Percentiles rank a stretch among this genome's conserved stretches.
Evolutionary conservation across 176 grass and related monocot species (phyloP).

Genomic region (Oryza australiensis): DNA sequence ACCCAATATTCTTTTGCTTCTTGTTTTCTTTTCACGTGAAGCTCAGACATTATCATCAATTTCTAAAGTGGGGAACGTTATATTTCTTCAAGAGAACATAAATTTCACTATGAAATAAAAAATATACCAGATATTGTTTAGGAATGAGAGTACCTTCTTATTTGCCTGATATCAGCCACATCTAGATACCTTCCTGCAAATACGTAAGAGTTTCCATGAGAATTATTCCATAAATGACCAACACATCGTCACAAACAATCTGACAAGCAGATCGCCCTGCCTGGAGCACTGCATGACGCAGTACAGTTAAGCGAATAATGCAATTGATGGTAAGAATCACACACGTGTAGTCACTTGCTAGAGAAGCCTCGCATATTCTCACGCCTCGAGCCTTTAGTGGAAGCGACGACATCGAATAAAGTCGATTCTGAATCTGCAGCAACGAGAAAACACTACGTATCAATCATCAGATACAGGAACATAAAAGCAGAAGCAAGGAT

Average conservation of each 20-base stretch:
- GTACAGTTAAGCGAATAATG: background rate
- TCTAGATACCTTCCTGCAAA: conserved; percentile 59
- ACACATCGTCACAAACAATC: background rate
- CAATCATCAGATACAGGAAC: background rate
- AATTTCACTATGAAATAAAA: no score
- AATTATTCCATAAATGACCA: background rate
- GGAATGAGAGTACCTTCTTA: no score
- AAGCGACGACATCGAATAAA: conserved; percentile 44
- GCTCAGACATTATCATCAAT: no score
- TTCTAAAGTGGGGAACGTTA: no score
- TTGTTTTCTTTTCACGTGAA: no score
- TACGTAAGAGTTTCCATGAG: conserved; percentile 18
- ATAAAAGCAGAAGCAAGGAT: background rate
- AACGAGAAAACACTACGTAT: conserved; percentile 15
- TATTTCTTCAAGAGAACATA: no score
- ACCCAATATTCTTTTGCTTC: no score
- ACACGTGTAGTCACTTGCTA: conserved; percentile 60
- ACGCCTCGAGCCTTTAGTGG: conserved; percentile 33
- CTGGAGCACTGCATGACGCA: background rate
- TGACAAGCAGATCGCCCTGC: background rate
- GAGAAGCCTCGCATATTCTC: conserved; percentile 58
- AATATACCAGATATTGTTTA: no score
- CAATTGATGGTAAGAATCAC: conserved; percentile 32
- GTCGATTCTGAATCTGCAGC: conserved; percentile 53
- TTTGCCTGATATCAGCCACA: no score